Evolutionary conservation across 129 eudicot species (phyloP).

Genomic region (Mikania micrantha): DNA sequence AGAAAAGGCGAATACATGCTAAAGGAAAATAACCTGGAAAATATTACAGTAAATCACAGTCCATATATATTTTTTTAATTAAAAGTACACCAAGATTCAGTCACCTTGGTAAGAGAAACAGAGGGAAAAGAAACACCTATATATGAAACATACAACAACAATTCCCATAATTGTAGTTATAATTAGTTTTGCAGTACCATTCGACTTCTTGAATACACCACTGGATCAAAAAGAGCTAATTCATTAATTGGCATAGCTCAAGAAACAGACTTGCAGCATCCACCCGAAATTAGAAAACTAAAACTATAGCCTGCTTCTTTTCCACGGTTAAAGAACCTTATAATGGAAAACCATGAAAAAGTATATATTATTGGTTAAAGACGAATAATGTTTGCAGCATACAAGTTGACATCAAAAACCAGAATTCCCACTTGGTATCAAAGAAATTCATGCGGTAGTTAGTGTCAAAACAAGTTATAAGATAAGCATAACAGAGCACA

Average conservation of each 20-base stretch:
- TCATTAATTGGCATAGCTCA: too few species aligned
- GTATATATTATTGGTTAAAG: background rate
- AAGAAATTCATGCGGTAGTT: background rate
- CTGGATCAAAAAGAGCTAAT: constrained; percentile 14
- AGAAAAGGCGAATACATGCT: constrained; percentile 35
- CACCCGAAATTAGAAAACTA: constrained; percentile 10
- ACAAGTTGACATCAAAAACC: background rate
- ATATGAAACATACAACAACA: constrained; percentile 60
- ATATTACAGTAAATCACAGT: constrained; percentile 9
- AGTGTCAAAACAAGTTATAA: background rate
- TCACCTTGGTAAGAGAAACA: constrained; percentile 56
- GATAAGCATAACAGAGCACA: background rate
- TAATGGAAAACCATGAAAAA: constrained; percentile 8
- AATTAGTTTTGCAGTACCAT: constrained; percentile 56
- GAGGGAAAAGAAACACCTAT: constrained; percentile 77
- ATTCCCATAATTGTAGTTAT: constrained; percentile 57
- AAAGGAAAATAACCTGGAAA: constrained; percentile 53
- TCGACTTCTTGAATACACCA: constrained; percentile 57
- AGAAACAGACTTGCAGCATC: constrained; percentile 12
- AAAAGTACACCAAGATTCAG: background rate
- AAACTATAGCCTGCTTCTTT: constrained; percentile 12
- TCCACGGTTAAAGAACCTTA: constrained; percentile 28
- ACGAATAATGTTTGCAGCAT: background rate
- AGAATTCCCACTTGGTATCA: background rate
- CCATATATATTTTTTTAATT: too few species aligned